These are phyloP conservation scores for Stellera chamaejasme DNA, from an alignment of 345 rosid genomes.

Conservation along the genomic window DNA sequence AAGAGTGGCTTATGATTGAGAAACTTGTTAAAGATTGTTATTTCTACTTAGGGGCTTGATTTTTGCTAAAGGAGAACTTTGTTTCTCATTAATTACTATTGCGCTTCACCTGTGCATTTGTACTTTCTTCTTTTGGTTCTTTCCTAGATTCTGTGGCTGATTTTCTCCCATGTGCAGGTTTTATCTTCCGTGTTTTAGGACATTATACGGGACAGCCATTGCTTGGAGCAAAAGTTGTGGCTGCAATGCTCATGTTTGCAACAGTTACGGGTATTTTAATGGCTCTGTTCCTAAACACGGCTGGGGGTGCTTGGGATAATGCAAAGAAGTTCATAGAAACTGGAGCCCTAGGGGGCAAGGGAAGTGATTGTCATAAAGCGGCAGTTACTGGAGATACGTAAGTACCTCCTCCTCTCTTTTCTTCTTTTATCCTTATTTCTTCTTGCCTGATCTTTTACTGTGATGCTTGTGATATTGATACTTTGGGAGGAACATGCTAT, in stretches of 20 bases:
- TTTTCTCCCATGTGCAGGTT: conserved; percentile 33
- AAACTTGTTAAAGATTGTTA: too few relatives aligned
- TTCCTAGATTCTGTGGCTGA: too few relatives aligned
- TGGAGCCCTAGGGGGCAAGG: conserved; percentile 97
- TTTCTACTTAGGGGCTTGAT: too few relatives aligned
- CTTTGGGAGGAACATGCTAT: not conserved
- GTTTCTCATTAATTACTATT: too few relatives aligned
- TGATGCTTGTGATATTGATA: not conserved
- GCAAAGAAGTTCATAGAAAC: conserved; percentile 96
- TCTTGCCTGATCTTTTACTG: not conserved
- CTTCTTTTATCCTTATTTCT: not conserved
- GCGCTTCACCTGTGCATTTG: too few relatives aligned
- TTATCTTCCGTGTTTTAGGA: conserved; percentile 77
- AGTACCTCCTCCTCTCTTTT: conserved; percentile 20
- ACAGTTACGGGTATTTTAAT: conserved; percentile 95
- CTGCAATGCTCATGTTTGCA: conserved; percentile 90
- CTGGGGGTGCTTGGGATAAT: conserved; percentile 99
- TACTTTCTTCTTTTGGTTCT: too few relatives aligned
- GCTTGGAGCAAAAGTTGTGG: conserved; percentile 96
- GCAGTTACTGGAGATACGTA: conserved; percentile 98
- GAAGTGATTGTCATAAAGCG: conserved; percentile 95
- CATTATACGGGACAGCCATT: conserved; percentile 85
- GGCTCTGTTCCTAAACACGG: conserved; percentile 97
- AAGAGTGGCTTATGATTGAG: too few relatives aligned
- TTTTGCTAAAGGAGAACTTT: too few relatives aligned